Base-by-base conservation (phyloP, 1,284 basidiomycete genomes). In the Sphaerobolus stellatus region DNA sequence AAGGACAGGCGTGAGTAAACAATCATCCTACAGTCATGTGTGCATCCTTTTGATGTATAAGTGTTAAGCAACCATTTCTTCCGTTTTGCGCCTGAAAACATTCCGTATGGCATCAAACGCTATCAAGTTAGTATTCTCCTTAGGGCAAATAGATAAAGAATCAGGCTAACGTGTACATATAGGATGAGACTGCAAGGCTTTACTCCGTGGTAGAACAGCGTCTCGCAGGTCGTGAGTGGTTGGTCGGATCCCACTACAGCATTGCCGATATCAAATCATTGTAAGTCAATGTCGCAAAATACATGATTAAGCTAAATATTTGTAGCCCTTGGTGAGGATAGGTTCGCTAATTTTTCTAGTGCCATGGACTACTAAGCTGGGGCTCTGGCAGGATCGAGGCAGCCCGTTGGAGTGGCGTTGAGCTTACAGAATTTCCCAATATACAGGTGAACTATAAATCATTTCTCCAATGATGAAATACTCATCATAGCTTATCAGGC, bases 51-150 rank as follows among this genome's bases (percentile, higher is more conserved):
- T 20, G 22, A 38, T 25, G 8, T 25, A 20, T 22, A 11, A 9
- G n/a, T n/a, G 18, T 8, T 18, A 22, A 54, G 52, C 11, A 40
- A 29, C 28, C 52, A 54, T 41, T 54, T 54, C 33, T 29, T 36
- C 44, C 52, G 46, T 24, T 38, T 46, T 20, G 52, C 52, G 40
- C 48, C 61, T 5, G 65, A 68, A 57, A 54, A 62, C 47, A 45
- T 66, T 34, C 63, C 64, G 9, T 63, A 60, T 52, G 67, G 63
- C 36, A 60, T 68, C 31, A 65, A 71, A 50, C 61, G 68, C 13
- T 71, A 71, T 59, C 50, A 59, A 25, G 52, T 54, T 18, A 18
- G 33, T 24, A 20, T 46, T 53, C 25, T 45, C 14, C 2, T 13
- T 7, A 3, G 14, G 33, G 48, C 41, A 48, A 11, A 18, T 6